Evolutionary conservation across 257 asterid genomes (phyloP).

Genomic region (Solanum tarapatanum): DNA sequence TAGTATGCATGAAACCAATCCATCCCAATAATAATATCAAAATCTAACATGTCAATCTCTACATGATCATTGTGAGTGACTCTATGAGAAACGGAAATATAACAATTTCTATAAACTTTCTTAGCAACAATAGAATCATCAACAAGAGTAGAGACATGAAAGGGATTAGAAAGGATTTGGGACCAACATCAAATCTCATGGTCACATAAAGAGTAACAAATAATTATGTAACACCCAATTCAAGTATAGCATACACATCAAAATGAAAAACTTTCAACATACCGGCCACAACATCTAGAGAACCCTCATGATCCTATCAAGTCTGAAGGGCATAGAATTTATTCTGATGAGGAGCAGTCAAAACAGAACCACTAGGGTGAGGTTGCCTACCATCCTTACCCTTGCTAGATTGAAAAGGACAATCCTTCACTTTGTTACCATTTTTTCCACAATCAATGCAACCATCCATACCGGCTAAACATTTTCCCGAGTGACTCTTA

Average conservation of each 20-base stretch:
- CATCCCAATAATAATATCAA: not conserved
- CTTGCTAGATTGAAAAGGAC: not conserved
- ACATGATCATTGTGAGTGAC: not conserved
- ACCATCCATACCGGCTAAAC: not conserved
- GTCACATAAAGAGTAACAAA: not conserved
- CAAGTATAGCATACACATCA: not conserved
- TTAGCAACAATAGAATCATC: too few relatives aligned
- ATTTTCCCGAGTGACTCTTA: not conserved
- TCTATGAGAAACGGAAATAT: not conserved
- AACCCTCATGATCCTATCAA: not conserved
- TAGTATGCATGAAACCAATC: not conserved
- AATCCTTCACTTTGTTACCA: not conserved
- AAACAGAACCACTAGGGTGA: not conserved
- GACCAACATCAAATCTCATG: not conserved
- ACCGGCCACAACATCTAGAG: not conserved
- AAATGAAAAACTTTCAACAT: not conserved
- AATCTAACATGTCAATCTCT: not conserved
- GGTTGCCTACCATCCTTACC: not conserved
- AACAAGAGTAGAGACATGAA: not conserved
- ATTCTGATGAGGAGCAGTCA: not conserved
- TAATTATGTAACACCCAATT: not conserved
- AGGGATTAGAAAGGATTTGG: not conserved
- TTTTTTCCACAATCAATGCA: not conserved
- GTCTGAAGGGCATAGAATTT: too few relatives aligned
- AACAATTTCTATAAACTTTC: not conserved